Evolutionary conservation across 2,329 filamentous ascomycete genomes (phyloP), one percentile per base, ranked within the genome.

Genomic region (Emergomyces pasteurianus): DNA sequence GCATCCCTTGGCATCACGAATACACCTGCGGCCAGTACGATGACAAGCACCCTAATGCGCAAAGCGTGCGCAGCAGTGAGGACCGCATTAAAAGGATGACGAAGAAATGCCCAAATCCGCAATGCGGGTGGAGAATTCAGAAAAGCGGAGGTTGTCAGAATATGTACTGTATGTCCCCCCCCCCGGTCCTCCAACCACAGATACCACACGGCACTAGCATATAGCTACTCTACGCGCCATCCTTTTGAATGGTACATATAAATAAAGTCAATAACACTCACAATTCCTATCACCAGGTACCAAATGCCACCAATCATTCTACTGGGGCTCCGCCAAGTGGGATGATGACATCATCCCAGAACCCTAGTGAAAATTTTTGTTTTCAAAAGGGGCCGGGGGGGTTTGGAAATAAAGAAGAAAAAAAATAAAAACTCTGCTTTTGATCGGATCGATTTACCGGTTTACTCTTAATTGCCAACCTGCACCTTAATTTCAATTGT

Each of bases 121-220:
- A 42, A 14, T 67, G 65, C 50, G 61, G 59, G 26, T 61, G 53
- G 46, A 43, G 63, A 53, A 62, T 66, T 38, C 46, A 65, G 53
- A 66, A 67, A 47, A 38, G 59, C 36, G 64, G 64, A n/a, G 65
- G 65, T 4, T 67, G 65, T 36, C 26, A 54, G 9, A 56, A 57
- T 55, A 64, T 66, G 60, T 38, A 21, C 2, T 67, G 65, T 64
- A 55, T 58, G 63, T 62, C 31, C 50, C 42, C 1, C 36, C 18
- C 26, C 26, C 16, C 14, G n/a, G 23, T 21, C n/a, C 16, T 36
- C 34, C 5, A 36, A 36, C 8, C 8, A 7, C 8, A 36, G 4
- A 36, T 36, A 31, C 34, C 34, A 36, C 23, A 31, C 3, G 16
- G 23, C 21, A 28, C 28, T 21, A 16, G n/a, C 5, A 21, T 46